Percentiles rank a stretch among this genome's conserved stretches.
phyloP scores from a whole-genome alignment of 2,329 filamentous ascomycete species.

The Capronia americana region DNA sequence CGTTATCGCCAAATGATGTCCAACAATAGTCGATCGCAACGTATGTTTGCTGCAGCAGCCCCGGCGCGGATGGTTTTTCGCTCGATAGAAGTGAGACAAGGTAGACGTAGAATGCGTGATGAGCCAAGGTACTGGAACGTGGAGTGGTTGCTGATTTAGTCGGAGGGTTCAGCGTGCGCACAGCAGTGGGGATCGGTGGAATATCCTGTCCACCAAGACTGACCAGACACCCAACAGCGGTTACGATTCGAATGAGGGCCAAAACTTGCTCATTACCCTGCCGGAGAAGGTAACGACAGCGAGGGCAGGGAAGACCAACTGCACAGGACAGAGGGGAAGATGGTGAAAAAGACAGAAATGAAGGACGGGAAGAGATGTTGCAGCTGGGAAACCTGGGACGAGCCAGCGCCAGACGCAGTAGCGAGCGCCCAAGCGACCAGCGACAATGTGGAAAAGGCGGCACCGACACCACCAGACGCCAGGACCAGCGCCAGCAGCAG shows the following conservation, averaged over 20 bases:
- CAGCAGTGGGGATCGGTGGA: constrained; percentile 1
- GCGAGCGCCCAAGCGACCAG: neutral
- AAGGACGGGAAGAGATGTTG: constrained; percentile 9
- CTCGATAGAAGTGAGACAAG: neutral
- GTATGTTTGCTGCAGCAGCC: neutral
- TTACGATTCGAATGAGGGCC: neutral
- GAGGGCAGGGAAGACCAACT: constrained; percentile 4
- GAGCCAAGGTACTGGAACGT: constrained; percentile 1
- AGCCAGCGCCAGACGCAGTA: neutral
- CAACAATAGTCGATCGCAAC: constrained; percentile 7
- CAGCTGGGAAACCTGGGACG: constrained; percentile 8
- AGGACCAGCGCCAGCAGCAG: constrained; percentile 16
- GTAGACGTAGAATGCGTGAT: constrained; percentile 3
- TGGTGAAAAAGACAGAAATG: constrained; percentile 5
- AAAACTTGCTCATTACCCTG: constrained; percentile 7
- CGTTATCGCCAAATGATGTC: neutral
- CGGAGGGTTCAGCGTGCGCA: constrained; percentile 2
- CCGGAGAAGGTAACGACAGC: constrained; percentile 6
- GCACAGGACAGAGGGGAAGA: constrained; percentile 1
- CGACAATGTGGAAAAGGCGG: constrained; percentile 19
- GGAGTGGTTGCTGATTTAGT: constrained; percentile 4
- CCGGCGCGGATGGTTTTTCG: neutral
- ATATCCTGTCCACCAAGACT: constrained; percentile 13
- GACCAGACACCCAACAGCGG: neutral
- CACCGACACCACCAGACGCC: constrained; percentile 14